These are phyloP conservation scores for Boletus tomentosulus DNA, from an alignment of 768 basidiomycete species.

Conservation along the genomic window DNA sequence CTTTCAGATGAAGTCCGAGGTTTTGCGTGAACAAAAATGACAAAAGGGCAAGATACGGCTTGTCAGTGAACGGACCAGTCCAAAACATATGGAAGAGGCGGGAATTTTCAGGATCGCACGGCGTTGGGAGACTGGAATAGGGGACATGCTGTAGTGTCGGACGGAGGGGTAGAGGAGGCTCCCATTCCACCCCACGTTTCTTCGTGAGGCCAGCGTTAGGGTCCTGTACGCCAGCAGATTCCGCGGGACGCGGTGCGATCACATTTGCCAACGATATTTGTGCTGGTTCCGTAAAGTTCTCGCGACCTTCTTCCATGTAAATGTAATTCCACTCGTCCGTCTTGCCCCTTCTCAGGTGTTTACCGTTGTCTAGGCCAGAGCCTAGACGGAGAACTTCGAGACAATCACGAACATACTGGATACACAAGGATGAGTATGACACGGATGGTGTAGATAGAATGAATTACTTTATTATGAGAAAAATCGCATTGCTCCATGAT, in stretches of 20 bases:
- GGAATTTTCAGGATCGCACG: slow-evolving; percentile 83
- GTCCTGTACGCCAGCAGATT: slow-evolving; percentile 36
- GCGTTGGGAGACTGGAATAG: slow-evolving; percentile 49
- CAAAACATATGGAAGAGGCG: slow-evolving; percentile 98
- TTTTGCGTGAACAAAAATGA: slow-evolving; percentile 98
- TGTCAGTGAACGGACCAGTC: slow-evolving; percentile 98
- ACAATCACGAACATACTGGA: slow-evolving; percentile 94
- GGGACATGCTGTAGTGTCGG: slow-evolving; percentile 51
- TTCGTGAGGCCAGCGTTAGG: slow-evolving; percentile 53
- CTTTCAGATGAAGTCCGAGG: slow-evolving; percentile 69
- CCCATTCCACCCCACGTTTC: slow-evolving; percentile 61
- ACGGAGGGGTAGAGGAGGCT: slow-evolving; percentile 44
- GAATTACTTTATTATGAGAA: slow-evolving; percentile 61
- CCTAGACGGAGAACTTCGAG: slow-evolving; percentile 92
- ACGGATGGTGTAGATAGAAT: background rate
- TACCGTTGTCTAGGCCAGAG: slow-evolving; percentile 80
- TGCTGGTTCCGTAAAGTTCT: slow-evolving; percentile 36
- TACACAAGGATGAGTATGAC: slow-evolving; percentile 9
- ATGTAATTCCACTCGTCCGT: slow-evolving; percentile 86
- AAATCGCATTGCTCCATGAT: slow-evolving; percentile 95
- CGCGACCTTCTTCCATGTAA: slow-evolving; percentile 60
- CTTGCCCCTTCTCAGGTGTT: slow-evolving; percentile 67
- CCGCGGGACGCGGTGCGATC: slow-evolving; percentile 27
- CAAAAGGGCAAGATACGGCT: slow-evolving; percentile 91
- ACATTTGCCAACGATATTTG: slow-evolving; percentile 31